Base-by-base conservation (phyloP, 2,329 filamentous ascomycete genomes). In the Cladosporium sp. region DNA sequence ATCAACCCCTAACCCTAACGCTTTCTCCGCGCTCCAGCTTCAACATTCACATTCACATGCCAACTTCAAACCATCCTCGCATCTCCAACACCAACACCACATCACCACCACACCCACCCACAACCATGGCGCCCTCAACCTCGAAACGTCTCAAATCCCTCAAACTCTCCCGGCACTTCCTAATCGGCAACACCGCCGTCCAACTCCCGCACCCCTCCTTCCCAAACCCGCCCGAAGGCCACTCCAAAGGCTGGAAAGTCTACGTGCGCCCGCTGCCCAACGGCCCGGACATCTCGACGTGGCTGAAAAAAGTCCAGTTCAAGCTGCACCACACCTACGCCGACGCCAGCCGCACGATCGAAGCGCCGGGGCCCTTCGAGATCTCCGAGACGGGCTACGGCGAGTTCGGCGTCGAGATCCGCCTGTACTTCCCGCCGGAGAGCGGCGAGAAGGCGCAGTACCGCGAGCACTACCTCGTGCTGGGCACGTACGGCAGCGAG, bases 261-360 rank as follows among this genome's bases (percentile, higher is more conserved):
- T 98, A 96, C 78, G 92, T 99, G 66, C 91, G 91, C 75, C 92
- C 93, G 56, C 84, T 97, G 63, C 92, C 96, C 73, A 91, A 92
- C 77, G 91, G 92, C 67, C 82, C 82, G 0, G 92, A 97, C 75
- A 90, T 98, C 70, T 93, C 91, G 31, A 95, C 96, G 79, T 99
- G 95, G 93, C 85, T 98, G 70, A 92, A 94, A 66, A 94, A 96
- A 73, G 94, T 99, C 1, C 93, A 97, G 78, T 99, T 99, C 82
- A 98, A 98, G 79, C 87, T 99, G 18, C 94, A 97, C 83, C 93
- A 98, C 79, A 97, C 94, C 11, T 98, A 97, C 77, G 89, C 92
- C 31, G 96, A 97, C 78, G 91, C 91, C 65, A 86, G 95, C 26
- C 90, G 95, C 72, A 96, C 90, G 76, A 84, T 95, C 74, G 93